These are phyloP conservation scores for Sequoiadendron giganteum DNA, from an alignment of 75 land plant species.

Conservation along the genomic window DNA sequence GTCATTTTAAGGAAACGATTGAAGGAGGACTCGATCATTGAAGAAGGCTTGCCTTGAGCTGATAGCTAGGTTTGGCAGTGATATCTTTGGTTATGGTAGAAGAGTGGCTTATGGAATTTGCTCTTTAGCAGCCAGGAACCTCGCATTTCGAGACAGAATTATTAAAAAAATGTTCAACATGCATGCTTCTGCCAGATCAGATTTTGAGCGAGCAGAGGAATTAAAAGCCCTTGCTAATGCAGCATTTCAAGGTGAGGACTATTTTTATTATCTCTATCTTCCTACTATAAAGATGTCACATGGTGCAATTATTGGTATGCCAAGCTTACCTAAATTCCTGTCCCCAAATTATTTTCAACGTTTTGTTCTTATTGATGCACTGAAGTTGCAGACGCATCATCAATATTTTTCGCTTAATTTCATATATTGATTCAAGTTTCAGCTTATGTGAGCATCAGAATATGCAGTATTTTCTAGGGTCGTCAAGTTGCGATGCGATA, in stretches of 20 bases:
- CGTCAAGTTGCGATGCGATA: not conserved
- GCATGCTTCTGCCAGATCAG: constrained; percentile 6
- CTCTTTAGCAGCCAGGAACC: not conserved
- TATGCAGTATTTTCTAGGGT: not conserved
- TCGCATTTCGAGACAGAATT: not conserved
- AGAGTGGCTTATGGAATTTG: constrained; percentile 10
- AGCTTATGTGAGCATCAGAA: not conserved
- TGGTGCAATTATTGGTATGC: not conserved
- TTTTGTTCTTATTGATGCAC: not conserved
- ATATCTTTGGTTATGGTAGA: not conserved
- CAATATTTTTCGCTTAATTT: not conserved
- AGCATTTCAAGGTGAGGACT: constrained; percentile 74
- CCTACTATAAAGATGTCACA: not conserved
- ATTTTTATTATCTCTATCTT: not conserved
- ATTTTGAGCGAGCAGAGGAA: constrained; percentile 68
- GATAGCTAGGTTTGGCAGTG: not conserved
- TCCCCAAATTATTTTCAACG: not conserved
- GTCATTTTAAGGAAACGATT: not conserved
- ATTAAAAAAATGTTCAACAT: constrained; percentile 1
- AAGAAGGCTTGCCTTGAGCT: not conserved
- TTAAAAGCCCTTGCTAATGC: constrained; percentile 80
- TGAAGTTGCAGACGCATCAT: not conserved
- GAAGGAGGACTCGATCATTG: not conserved
- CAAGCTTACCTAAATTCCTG: not conserved
- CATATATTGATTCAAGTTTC: not conserved